phyloP scores from a whole-genome alignment of 257 asterid species.

The Hygrophila difformis region DNA sequence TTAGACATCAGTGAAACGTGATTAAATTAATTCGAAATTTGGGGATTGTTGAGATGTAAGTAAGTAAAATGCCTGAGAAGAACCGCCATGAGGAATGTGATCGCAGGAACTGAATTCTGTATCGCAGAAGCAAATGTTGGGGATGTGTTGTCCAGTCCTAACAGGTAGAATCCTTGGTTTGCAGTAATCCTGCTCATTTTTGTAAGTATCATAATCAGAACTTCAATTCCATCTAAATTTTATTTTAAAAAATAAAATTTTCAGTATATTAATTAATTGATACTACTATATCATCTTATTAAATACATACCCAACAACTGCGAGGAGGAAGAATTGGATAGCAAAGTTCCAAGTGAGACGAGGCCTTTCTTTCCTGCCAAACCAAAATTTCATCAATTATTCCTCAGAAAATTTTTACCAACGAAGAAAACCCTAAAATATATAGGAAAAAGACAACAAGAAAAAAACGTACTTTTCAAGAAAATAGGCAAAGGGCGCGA shows the following conservation, averaged over 20 bases:
- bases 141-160: slow-evolving; percentile 91
- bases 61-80: slow-evolving; percentile 46
- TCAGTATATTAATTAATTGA: too few relatives aligned
- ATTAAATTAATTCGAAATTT: too few relatives aligned
- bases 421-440: too few relatives aligned
- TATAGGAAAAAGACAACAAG: neutral
- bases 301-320: slow-evolving; percentile 96
- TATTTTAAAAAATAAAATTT: too few relatives aligned
- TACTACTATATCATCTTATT: neutral
- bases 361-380: slow-evolving; percentile 88
- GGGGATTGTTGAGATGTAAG: too few relatives aligned
- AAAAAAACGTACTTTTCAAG: slow-evolving; percentile 59
- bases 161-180: slow-evolving; percentile 86
- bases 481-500: slow-evolving; percentile 90
- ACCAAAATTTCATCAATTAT: neutral
- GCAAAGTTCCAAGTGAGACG: slow-evolving; percentile 57
- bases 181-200: slow-evolving; percentile 98
- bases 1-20: neutral
- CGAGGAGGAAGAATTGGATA: slow-evolving; percentile 84
- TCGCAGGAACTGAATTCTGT: slow-evolving; percentile 95
- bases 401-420: too few relatives aligned
- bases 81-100: slow-evolving; percentile 88
- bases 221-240: too few relatives aligned
- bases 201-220: too few relatives aligned
- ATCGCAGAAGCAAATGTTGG: slow-evolving; percentile 98